These are phyloP conservation scores for Globisporangium uncinulatum DNA, from an alignment of 352 stramenopile species.

Conservation along the genomic window DNA sequence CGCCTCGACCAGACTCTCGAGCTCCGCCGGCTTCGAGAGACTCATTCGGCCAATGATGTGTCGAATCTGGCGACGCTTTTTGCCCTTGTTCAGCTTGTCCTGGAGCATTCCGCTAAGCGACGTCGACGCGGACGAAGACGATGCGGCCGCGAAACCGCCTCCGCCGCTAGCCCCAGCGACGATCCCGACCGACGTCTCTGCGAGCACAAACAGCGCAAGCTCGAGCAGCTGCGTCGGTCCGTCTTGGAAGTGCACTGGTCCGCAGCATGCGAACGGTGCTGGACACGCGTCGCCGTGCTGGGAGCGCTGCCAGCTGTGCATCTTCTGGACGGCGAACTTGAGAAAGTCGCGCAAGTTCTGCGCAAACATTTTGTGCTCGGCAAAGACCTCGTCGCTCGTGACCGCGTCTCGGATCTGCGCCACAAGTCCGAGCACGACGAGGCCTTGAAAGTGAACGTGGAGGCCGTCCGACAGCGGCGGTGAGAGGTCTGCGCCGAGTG, in stretches of 20 bases:
- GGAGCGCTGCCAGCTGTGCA: slow-evolving; percentile 62
- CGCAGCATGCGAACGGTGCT: slow-evolving; percentile 37
- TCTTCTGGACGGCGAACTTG: slow-evolving; percentile 43
- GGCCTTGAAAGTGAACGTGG: slow-evolving; percentile 41
- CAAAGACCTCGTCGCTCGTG: slow-evolving; percentile 32
- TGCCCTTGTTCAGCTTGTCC: slow-evolving; percentile 51
- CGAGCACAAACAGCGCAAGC: slow-evolving; percentile 54
- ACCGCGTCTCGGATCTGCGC: slow-evolving; percentile 45
- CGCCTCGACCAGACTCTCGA: slow-evolving; percentile 40
- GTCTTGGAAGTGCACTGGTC: slow-evolving; percentile 42
- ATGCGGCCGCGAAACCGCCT: slow-evolving; percentile 11
- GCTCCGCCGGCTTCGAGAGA: slow-evolving; percentile 40
- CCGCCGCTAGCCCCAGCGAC: slow-evolving; percentile 9
- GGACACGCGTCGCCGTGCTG: slow-evolving; percentile 63
- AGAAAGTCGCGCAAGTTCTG: slow-evolving; percentile 59
- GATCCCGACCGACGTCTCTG: slow-evolving; percentile 35
- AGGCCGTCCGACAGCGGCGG: slow-evolving; percentile 43
- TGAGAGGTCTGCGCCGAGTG: slow-evolving; percentile 24
- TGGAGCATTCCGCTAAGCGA: slow-evolving; percentile 45
- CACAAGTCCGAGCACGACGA: slow-evolving; percentile 46
- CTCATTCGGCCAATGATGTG: slow-evolving; percentile 47
- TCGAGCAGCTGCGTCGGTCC: slow-evolving; percentile 48
- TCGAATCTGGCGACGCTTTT: slow-evolving; percentile 39
- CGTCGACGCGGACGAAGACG: slow-evolving; percentile 15
- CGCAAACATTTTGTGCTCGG: slow-evolving; percentile 46